These are phyloP conservation scores for Parathielavia hyrcaniae DNA, from an alignment of 495 filamentous ascomycete species.

Conservation along the genomic window DNA sequence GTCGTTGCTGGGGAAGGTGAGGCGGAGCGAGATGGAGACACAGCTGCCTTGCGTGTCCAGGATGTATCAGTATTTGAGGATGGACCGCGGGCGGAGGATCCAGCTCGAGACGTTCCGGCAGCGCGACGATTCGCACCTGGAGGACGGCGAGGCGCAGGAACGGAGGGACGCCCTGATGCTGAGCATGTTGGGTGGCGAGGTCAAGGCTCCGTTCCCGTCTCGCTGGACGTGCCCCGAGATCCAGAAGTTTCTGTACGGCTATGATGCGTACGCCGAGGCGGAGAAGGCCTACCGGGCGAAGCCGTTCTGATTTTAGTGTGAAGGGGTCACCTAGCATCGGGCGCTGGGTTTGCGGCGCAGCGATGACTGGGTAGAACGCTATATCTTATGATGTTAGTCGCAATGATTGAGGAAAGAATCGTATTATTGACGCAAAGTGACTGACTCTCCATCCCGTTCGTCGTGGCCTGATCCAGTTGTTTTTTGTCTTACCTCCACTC, in stretches of 20 bases:
- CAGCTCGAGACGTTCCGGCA: constrained; percentile 48
- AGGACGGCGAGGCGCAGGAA: constrained; percentile 50
- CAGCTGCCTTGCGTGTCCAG: constrained; percentile 46
- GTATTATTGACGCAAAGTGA: no score
- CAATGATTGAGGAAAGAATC: no score
- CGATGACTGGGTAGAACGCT: no score
- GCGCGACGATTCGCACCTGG: constrained; percentile 55
- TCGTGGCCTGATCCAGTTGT: background rate
- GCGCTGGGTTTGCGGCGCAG: no score
- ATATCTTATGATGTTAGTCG: no score
- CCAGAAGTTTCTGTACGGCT: constrained; percentile 56
- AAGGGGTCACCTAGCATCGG: background rate
- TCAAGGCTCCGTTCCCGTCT: constrained; percentile 50
- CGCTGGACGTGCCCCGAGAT: constrained; percentile 58
- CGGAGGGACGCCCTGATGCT: constrained; percentile 47
- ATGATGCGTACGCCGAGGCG: constrained; percentile 54
- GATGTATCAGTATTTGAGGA: constrained; percentile 56
- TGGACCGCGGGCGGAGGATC: constrained; percentile 52
- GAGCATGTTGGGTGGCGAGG: constrained; percentile 33
- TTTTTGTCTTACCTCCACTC: constrained; percentile 1
- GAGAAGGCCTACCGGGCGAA: constrained; percentile 44
- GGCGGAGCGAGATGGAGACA: constrained; percentile 38
- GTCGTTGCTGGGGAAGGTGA: constrained; percentile 48
- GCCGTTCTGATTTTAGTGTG: constrained; percentile 28
- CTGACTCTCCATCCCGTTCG: constrained; percentile 6